Base-by-base conservation (phyloP, 192 early-diverging fungal species). In the Lobulomyces angularis region DNA sequence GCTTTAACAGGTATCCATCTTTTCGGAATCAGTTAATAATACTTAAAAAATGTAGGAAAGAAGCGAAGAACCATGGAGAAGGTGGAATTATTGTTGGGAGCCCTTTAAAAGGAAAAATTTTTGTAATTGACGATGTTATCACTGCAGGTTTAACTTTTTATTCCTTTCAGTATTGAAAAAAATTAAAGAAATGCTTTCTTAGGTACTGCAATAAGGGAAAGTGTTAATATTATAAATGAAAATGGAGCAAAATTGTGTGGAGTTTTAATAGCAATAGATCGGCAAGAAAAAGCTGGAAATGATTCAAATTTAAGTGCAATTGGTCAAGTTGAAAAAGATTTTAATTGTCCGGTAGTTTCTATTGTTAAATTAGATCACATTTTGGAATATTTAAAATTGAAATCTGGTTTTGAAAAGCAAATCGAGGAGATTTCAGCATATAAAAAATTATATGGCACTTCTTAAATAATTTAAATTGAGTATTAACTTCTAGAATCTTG, bases 21-120 rank as follows among this genome's bases (percentile, higher is more conserved):
- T n/a, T n/a, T n/a, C n/a, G n/a, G n/a, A n/a, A n/a, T n/a, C n/a
- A n/a, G n/a, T n/a, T n/a, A n/a, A n/a, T n/a, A n/a, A n/a, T n/a
- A n/a, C n/a, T n/a, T n/a, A n/a, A n/a, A n/a, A n/a, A n/a, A n/a
- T n/a, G n/a, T n/a, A n/a, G 95, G 53, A 98, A 98, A 64, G 95
- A 98, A 56, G 81, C 79, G 64, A 98, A 98, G 69, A 89, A 98
- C 57, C 95, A 98, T 53, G 95, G 91, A 34, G 95, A 98, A 56
- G 95, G 95, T 23, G 95, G 95, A 27, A 77, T 58, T 43, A 94
- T 95, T 50, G 90, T 98, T 9, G 95, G 95, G 8, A 66, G 89
- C 0, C 55, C 80, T 29, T 67, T 98, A 34, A 55, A 62, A 19
- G 84, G 86, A 14, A 51, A 57, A 19, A 58, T 65, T 18, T 77